These are phyloP conservation scores for Ustilago hordei DNA, from an alignment of 1,284 basidiomycete species.

Conservation along the genomic window DNA sequence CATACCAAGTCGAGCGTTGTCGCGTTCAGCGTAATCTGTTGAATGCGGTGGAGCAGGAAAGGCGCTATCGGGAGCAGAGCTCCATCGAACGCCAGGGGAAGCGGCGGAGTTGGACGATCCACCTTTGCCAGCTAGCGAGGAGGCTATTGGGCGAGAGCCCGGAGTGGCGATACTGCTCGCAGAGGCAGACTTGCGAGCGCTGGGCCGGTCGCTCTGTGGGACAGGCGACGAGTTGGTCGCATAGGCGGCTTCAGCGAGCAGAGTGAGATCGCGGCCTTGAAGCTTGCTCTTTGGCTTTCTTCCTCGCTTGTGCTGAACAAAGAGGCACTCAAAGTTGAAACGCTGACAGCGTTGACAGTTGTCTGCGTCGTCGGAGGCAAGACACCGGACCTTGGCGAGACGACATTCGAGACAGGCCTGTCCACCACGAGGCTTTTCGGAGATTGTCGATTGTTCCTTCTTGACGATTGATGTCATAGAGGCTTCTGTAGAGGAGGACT, in stretches of 20 bases:
- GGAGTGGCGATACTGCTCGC: slow-evolving; percentile 13
- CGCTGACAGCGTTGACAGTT: slow-evolving; percentile 47
- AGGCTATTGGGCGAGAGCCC: background rate
- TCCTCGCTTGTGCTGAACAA: slow-evolving; percentile 51
- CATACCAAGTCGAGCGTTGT: slow-evolving; percentile 7
- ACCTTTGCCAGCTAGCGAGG: slow-evolving; percentile 8
- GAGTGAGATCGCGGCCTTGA: slow-evolving; percentile 47
- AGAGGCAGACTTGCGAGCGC: slow-evolving; percentile 27
- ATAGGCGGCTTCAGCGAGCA: slow-evolving; percentile 48
- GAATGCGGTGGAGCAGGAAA: slow-evolving; percentile 18
- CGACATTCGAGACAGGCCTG: slow-evolving; percentile 54
- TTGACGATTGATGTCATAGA: slow-evolving; percentile 11
- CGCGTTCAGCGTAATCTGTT: slow-evolving; percentile 8
- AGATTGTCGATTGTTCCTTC: slow-evolving; percentile 15
- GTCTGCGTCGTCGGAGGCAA: slow-evolving; percentile 40
- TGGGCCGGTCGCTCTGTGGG: slow-evolving; percentile 15
- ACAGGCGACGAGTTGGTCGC: slow-evolving; percentile 38
- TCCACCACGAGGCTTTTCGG: slow-evolving; percentile 51
- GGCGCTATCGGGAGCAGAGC: slow-evolving; percentile 37
- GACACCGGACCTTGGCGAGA: slow-evolving; percentile 47
- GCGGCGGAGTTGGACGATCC: slow-evolving; percentile 12
- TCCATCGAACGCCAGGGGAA: slow-evolving; percentile 49
- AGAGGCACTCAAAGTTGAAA: slow-evolving; percentile 53
- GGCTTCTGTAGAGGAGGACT: slow-evolving; percentile 11
- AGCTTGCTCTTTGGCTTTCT: slow-evolving; percentile 54